Evolutionary conservation across 108 stramenopile species (phyloP), one percentile per base, ranked within the genome.

Genomic region (Aurantiochytrium sp.): DNA sequence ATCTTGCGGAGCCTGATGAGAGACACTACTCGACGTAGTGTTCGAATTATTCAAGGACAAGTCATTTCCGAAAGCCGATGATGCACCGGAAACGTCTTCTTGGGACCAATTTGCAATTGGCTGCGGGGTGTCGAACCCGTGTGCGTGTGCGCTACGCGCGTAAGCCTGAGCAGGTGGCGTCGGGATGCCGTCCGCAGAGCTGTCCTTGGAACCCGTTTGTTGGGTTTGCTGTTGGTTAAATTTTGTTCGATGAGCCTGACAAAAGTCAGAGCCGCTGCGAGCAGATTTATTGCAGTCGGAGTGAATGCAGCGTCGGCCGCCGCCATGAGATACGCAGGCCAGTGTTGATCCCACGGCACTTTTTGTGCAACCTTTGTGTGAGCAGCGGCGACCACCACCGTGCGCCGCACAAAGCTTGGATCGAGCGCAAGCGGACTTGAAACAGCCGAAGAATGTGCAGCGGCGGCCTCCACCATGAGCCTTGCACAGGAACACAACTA

Each of bases 171-270:
- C 35, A 35, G 2, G 35, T 16, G 55, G 1, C 4, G 3, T 57
- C 14, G 16, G 8, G 55, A 57, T 57, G 14, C 3, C 55, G 55
- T 57, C 16, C 14, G 55, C 55, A 16, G 14, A 16, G 14, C 55
- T 57, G 16, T 16, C 55, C 14, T 16, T 57, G 55, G 14, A 8
- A 16, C 55, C 14, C 55, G 35, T 35, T 35, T 57, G 14, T 57
- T 57, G 55, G 55, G 55, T 16, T 16, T 4, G 55, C 14, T 1
- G 55, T 1, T 4, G 55, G 0, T 16, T 1, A 57, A 2, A 16
- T 16, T 57, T 57, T 69, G 97, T 97, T 18, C 51, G 49, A 45
- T 83, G 76, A 6, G 51, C 49, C 12, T 47, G 49, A 45, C 76
- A 83, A 45, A 53, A 35, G 12, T 23, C 12, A 47, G 76, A 83